Evolutionary conservation across 1,284 basidiomycete genomes (phyloP).

Genomic region (Leccinum fallax): DNA sequence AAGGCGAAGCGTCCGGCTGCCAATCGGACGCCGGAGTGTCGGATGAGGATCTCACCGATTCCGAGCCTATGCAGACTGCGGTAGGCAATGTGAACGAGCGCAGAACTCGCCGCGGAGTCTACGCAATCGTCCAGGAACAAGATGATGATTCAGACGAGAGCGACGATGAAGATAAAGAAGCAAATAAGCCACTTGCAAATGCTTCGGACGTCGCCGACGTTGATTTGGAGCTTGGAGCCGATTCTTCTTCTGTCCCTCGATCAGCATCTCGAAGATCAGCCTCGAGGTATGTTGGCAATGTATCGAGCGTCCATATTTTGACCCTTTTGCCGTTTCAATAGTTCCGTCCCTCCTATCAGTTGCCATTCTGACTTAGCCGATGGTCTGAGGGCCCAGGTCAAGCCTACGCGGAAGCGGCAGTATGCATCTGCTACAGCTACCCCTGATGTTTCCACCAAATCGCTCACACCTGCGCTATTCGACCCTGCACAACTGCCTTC

Average conservation of each 20-base stretch:
- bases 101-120: constrained; percentile 75
- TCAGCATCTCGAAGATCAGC: constrained; percentile 31
- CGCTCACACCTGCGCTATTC: constrained; percentile 26
- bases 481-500: constrained; percentile 23
- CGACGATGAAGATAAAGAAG: constrained; percentile 51
- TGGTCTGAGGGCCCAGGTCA: constrained; percentile 40
- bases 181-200: constrained; percentile 45
- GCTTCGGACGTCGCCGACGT: constrained; percentile 48
- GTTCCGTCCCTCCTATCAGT: constrained; percentile 31
- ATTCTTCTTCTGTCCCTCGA: constrained; percentile 34
- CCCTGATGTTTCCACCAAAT: constrained; percentile 27
- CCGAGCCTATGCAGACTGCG: constrained; percentile 37
- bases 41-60: constrained; percentile 46
- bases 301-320: constrained; percentile 13
- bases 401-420: constrained; percentile 55
- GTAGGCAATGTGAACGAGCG: constrained; percentile 66
- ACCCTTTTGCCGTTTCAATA: constrained; percentile 15
- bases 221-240: constrained; percentile 55
- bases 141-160: constrained; percentile 57
- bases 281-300: constrained; percentile 31
- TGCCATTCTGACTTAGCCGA: constrained; percentile 25
- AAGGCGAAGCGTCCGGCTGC: constrained; percentile 51
- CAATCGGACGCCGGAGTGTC: constrained; percentile 48
- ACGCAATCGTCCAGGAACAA: constrained; percentile 63
- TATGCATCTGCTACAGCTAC: constrained; percentile 42